Conservation (phyloP, 2,329 filamentous ascomycete species). For the Ophioceras dolichostomum region DNA sequence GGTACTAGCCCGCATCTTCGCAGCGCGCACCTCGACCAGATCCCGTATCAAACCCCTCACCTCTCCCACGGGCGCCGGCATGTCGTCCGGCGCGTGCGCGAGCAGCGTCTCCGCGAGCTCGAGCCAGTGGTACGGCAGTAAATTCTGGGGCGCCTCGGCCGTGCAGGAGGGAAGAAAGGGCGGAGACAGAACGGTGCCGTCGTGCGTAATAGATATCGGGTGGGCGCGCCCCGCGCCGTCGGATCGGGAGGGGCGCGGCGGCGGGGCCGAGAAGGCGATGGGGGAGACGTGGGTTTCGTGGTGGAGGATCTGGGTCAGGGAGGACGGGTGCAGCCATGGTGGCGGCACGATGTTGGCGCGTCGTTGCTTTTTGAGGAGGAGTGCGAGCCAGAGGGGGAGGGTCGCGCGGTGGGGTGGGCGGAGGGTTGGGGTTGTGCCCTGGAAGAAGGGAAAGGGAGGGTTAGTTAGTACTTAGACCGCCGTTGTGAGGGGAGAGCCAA, state of each 20-base stretch:
- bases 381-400: slow-evolving; percentile 85
- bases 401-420: slow-evolving; percentile 69
- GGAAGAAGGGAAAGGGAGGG: slow-evolving; percentile 1
- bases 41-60: slow-evolving; percentile 68
- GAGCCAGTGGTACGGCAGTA: slow-evolving; percentile 89
- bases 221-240: slow-evolving; percentile 31
- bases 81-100: slow-evolving; percentile 73
- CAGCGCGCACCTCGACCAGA: slow-evolving; percentile 74
- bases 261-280: slow-evolving; percentile 65
- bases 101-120: slow-evolving; percentile 82
- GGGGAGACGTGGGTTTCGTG: slow-evolving; percentile 65
- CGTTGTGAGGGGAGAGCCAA: slow-evolving; percentile 11
- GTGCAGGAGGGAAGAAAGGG: slow-evolving; percentile 74
- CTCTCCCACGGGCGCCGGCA: slow-evolving; percentile 54
- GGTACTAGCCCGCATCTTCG: slow-evolving; percentile 52
- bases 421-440: slow-evolving; percentile 70
- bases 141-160: slow-evolving; percentile 51
- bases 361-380: slow-evolving; percentile 87
- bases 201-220: slow-evolving; percentile 13
- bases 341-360: slow-evolving; percentile 89
- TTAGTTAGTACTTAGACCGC: slow-evolving; percentile 2
- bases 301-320: slow-evolving; percentile 65
- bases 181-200: slow-evolving; percentile 36
- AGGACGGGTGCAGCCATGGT: slow-evolving; percentile 70
- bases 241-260: slow-evolving; percentile 46